Evolutionary conservation across 202 grass and related monocot genomes (phyloP).

Genomic region (Setaria viridis): DNA sequence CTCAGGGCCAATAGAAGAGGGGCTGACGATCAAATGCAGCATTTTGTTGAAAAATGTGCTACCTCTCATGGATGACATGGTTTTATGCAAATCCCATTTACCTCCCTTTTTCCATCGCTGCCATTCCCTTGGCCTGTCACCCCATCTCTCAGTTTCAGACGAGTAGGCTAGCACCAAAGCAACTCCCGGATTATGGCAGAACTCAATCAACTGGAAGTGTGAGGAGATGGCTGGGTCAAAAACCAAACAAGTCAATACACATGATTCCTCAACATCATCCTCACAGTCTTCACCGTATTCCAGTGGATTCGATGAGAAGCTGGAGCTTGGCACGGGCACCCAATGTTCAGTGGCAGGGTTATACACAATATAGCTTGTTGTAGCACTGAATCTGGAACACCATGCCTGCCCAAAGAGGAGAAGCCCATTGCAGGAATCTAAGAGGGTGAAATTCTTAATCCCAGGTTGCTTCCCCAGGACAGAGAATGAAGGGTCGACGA

Average conservation of each 20-base stretch:
- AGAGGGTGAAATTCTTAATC: not conserved
- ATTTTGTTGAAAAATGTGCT: not conserved
- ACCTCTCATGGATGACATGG: too few relatives aligned
- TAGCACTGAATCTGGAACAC: not conserved
- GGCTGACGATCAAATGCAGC: not conserved
- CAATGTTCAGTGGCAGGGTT: slow-evolving; percentile 14
- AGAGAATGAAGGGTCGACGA: not conserved
- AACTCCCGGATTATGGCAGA: not conserved
- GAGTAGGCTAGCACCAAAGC: not conserved
- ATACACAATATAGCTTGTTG: not conserved
- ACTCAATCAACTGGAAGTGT: slow-evolving; percentile 18
- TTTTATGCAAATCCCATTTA: not conserved
- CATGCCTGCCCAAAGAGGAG: not conserved
- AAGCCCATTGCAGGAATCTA: slow-evolving; percentile 29
- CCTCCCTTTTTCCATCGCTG: not conserved
- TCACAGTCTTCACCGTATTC: not conserved
- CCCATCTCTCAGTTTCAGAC: not conserved
- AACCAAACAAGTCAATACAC: not conserved
- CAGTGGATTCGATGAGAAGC: not conserved
- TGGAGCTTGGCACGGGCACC: not conserved
- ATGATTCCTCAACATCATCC: not conserved
- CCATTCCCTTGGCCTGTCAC: not conserved
- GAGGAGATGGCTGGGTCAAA: slow-evolving; percentile 5
- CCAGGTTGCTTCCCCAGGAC: not conserved
- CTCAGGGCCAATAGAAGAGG: not conserved